A percentile compares a stretch with the other conserved stretches of the same genome.
Evolutionary conservation across 768 basidiomycete species (phyloP).

Genomic region (Xerocomus brunneocitrinus): DNA sequence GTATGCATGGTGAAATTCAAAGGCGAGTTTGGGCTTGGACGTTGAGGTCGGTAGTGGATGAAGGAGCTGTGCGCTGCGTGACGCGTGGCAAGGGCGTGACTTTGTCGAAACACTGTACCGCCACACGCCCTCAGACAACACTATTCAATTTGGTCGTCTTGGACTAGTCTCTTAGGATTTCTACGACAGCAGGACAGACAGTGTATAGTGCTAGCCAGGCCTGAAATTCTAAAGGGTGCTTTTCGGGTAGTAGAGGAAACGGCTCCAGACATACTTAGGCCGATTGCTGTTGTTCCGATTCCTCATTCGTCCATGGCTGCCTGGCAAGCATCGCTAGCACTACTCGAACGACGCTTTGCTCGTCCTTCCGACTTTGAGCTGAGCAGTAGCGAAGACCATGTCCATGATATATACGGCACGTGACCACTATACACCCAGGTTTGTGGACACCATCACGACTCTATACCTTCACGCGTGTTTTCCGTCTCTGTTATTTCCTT

Average conservation of each 20-base stretch:
- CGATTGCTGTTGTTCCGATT: neutral
- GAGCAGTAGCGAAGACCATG: neutral
- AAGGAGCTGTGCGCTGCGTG: slow-evolving; percentile 29
- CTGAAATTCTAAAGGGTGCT: neutral
- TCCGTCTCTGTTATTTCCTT: neutral
- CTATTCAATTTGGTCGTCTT: slow-evolving; percentile 2
- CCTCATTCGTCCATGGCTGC: neutral
- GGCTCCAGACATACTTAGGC: neutral
- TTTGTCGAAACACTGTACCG: slow-evolving; percentile 19
- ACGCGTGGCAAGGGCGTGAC: slow-evolving; percentile 33
- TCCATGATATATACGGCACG: slow-evolving; percentile 7
- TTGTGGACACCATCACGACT: neutral
- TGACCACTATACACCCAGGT: slow-evolving; percentile 5
- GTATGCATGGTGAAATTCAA: slow-evolving; percentile 63
- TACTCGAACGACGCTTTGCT: too few relatives aligned
- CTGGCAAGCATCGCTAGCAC: too few relatives aligned
- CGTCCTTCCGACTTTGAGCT: neutral
- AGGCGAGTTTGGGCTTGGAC: slow-evolving; percentile 24
- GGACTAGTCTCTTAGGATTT: neutral
- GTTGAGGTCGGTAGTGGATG: slow-evolving; percentile 32
- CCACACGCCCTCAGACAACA: slow-evolving; percentile 14
- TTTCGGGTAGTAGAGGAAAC: neutral
- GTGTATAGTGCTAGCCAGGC: neutral
- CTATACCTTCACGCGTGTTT: slow-evolving; percentile 1
- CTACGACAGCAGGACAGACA: neutral